These are phyloP conservation scores for Tylopilus sp. DNA, from an alignment of 1,284 basidiomycete genomes.

Conservation along the genomic window DNA sequence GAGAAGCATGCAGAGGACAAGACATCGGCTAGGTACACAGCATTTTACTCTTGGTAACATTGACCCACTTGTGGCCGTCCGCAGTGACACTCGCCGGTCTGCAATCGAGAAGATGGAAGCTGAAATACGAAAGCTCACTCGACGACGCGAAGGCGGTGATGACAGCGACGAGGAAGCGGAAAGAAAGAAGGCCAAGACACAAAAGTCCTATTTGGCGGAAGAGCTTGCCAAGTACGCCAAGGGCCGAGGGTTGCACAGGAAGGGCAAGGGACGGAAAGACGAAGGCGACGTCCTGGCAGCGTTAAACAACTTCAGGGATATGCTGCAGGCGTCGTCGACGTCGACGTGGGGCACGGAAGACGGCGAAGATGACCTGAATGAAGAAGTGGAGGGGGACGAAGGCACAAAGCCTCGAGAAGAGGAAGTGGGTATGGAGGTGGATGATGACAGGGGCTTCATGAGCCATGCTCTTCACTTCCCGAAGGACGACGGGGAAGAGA, in stretches of 20 bases:
- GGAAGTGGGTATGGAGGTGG: constrained; percentile 80
- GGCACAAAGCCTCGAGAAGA: constrained; percentile 46
- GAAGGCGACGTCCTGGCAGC: constrained; percentile 83
- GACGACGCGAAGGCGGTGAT: constrained; percentile 60
- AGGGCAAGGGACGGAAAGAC: constrained; percentile 64
- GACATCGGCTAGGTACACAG: constrained; percentile 61
- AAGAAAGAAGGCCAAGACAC: constrained; percentile 70
- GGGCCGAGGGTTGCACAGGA: constrained; percentile 68
- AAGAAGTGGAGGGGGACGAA: constrained; percentile 31
- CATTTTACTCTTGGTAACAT: background rate
- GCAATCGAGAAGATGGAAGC: constrained; percentile 92
- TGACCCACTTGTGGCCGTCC: constrained; percentile 12
- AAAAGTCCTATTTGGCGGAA: constrained; percentile 80
- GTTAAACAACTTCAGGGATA: constrained; percentile 78
- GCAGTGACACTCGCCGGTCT: constrained; percentile 74
- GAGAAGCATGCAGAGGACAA: constrained; percentile 79
- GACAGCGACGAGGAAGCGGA: constrained; percentile 70
- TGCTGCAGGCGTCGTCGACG: constrained; percentile 63
- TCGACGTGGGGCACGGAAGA: constrained; percentile 45
- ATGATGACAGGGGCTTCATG: constrained; percentile 86
- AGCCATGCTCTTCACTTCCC: constrained; percentile 81
- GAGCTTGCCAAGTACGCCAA: constrained; percentile 85
- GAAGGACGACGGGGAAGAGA: constrained; percentile 83
- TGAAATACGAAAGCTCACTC: constrained; percentile 82
- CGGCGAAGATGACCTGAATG: constrained; percentile 43